Percentiles rank a stretch among this genome's conserved stretches.
These are phyloP conservation scores for Moricandia moricandioides DNA, from an alignment of 345 rosid genomes.

Conservation along the genomic window DNA sequence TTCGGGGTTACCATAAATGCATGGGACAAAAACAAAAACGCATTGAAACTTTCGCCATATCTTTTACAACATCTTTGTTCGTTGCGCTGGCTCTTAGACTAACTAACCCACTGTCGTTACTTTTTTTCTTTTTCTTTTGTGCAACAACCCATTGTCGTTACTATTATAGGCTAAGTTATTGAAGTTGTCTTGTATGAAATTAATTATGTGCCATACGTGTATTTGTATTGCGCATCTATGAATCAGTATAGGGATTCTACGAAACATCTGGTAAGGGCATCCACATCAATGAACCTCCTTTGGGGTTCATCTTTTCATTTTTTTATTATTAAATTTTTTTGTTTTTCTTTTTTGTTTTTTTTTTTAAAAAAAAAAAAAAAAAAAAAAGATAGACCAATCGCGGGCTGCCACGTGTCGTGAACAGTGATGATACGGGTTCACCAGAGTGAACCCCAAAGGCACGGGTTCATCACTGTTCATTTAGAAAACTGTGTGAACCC, in stretches of 20 bases:
- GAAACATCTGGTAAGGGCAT: not conserved
- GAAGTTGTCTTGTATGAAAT: conserved; percentile 5
- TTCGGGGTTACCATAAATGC: not conserved
- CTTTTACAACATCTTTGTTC: not conserved
- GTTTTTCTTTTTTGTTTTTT: no score
- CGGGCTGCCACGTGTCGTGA: no score
- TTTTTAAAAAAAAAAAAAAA: no score
- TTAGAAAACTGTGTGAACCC: no score
- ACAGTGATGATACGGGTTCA: no score
- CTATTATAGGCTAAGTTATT: not conserved
- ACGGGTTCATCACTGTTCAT: no score
- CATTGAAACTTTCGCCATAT: not conserved
- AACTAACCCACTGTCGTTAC: conserved; percentile 15
- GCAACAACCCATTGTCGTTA: conserved; percentile 9
- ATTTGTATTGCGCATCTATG: not conserved
- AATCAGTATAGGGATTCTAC: not conserved
- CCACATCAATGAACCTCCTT: no score
- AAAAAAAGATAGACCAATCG: no score
- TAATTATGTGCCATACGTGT: conserved; percentile 4
- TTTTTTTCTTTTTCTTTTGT: no score
- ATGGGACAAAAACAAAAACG: conserved; percentile 1
- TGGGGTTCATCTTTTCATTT: no score
- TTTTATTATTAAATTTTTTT: no score
- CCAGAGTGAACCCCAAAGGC: no score
- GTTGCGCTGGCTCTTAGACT: not conserved